Conservation (phyloP, 108 stramenopile genomes). For the Fistulifera pelliculosa region DNA sequence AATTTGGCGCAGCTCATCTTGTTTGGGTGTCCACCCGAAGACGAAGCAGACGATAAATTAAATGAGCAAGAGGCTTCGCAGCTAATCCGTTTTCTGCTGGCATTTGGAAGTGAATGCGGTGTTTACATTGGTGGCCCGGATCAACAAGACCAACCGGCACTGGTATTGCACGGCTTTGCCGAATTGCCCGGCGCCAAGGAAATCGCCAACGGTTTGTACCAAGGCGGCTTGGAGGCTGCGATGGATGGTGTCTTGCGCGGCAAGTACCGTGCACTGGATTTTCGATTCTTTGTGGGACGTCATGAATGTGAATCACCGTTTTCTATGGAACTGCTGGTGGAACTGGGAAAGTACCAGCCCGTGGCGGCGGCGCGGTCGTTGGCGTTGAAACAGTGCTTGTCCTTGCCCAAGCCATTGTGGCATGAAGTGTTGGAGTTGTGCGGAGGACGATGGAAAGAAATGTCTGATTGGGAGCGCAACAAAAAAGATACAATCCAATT, state of each 20-base stretch:
- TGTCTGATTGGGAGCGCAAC: conserved; percentile 54
- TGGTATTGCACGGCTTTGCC: conserved; percentile 62
- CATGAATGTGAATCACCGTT: conserved; percentile 15
- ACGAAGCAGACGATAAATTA: conserved; percentile 8
- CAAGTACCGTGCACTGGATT: conserved; percentile 64
- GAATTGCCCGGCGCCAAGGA: conserved; percentile 62
- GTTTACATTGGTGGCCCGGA: conserved; percentile 76
- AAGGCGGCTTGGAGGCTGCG: conserved; percentile 66
- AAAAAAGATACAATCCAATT: conserved; percentile 60
- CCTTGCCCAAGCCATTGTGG: conserved; percentile 78
- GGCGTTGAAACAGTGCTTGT: conserved; percentile 79
- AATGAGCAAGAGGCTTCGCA: conserved; percentile 11
- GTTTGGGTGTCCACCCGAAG: conserved; percentile 21
- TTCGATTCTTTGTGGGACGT: conserved; percentile 74
- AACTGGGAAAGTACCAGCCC: conserved; percentile 61
- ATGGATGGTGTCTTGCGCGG: conserved; percentile 61
- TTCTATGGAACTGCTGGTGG: conserved; percentile 36
- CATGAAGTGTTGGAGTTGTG: conserved; percentile 80
- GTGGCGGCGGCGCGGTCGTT: conserved; percentile 63
- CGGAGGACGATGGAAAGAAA: conserved; percentile 56
- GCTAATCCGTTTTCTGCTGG: conserved; percentile 44
- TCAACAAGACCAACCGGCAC: conserved; percentile 54
- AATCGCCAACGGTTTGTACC: conserved; percentile 63
- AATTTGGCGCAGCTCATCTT: conserved; percentile 48
- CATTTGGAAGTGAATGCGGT: conserved; percentile 59